phyloP scores from a whole-genome alignment of 208 protist genomes.

The Angomonas desouzai region DNA sequence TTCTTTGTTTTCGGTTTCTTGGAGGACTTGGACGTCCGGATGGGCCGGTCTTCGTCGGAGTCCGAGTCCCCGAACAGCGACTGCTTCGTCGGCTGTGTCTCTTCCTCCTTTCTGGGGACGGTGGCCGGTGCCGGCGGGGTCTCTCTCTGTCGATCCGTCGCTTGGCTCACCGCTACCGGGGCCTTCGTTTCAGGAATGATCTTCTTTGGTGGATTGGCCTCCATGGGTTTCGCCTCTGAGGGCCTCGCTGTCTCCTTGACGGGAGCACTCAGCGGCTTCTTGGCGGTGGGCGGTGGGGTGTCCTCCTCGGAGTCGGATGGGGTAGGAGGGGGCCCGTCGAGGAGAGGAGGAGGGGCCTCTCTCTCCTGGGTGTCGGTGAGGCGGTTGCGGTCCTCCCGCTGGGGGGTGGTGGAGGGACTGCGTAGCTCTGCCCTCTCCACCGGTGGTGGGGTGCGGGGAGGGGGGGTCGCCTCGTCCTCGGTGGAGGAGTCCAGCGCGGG shows the following conservation, averaged over 20 bases:
- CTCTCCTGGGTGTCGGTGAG: neutral
- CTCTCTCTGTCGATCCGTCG: neutral
- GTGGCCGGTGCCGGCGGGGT: neutral
- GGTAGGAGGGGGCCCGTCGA: neutral
- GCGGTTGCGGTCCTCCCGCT: neutral
- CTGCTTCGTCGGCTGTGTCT: neutral
- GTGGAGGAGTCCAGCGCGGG: too few species aligned
- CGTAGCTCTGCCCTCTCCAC: neutral
- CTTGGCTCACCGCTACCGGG: too few species aligned
- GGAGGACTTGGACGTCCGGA: neutral
- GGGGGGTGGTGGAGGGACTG: neutral
- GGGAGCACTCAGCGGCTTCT: neutral
- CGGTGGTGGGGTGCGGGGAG: neutral
- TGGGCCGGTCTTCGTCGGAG: neutral
- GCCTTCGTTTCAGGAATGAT: neutral
- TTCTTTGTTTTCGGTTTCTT: slow-evolving; percentile 8
- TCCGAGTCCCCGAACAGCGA: slow-evolving; percentile 8
- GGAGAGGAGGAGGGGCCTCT: slow-evolving; percentile 5
- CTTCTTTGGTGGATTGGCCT: neutral
- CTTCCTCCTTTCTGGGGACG: neutral
- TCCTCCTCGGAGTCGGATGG: slow-evolving; percentile 3
- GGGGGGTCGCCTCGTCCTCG: neutral
- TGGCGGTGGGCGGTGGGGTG: neutral
- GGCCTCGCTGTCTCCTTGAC: neutral
- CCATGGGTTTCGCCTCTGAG: neutral